These are phyloP conservation scores for Jamesozyma lodderae DNA, from an alignment of 805 yeast genomes.

Conservation along the genomic window DNA sequence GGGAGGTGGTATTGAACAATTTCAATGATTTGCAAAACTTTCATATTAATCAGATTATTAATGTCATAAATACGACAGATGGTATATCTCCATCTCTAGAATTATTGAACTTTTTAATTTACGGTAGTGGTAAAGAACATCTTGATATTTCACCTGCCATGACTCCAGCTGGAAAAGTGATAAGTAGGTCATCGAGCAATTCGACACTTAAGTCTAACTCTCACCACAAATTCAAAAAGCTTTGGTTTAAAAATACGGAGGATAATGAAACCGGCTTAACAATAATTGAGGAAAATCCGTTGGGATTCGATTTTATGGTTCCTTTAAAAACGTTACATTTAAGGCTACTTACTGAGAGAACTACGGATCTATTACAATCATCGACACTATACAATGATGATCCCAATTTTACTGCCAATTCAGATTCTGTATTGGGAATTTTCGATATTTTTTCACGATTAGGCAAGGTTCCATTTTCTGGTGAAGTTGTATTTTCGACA, in stretches of 20 bases:
- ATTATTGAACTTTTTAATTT: slow-evolving; percentile 21
- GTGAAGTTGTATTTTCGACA: slow-evolving; percentile 40
- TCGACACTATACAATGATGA: slow-evolving; percentile 34
- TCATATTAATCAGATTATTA: slow-evolving; percentile 15
- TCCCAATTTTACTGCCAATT: slow-evolving; percentile 21
- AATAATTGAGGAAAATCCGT: slow-evolving; percentile 14
- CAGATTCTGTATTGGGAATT: slow-evolving; percentile 28
- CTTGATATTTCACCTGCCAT: neutral
- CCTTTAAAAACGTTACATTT: slow-evolving; percentile 33
- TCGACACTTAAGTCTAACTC: slow-evolving; percentile 14
- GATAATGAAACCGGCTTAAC: slow-evolving; percentile 15
- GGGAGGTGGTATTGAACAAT: slow-evolving; percentile 5
- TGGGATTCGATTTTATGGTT: slow-evolving; percentile 19
- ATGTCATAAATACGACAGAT: slow-evolving; percentile 24
- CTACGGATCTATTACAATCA: slow-evolving; percentile 61
- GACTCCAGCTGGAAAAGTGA: neutral
- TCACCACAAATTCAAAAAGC: slow-evolving; percentile 11
- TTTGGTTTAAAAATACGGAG: slow-evolving; percentile 12
- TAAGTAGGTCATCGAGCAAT: slow-evolving; percentile 15
- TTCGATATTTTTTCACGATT: slow-evolving; percentile 30
- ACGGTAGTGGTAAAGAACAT: slow-evolving; percentile 5
- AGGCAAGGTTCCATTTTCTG: slow-evolving; percentile 51
- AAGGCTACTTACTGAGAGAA: slow-evolving; percentile 54
- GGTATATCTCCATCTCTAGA: slow-evolving; percentile 25
- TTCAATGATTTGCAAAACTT: slow-evolving; percentile 16